Conservation (phyloP, 768 basidiomycete species). For the Lanmaoa rubissima region DNA sequence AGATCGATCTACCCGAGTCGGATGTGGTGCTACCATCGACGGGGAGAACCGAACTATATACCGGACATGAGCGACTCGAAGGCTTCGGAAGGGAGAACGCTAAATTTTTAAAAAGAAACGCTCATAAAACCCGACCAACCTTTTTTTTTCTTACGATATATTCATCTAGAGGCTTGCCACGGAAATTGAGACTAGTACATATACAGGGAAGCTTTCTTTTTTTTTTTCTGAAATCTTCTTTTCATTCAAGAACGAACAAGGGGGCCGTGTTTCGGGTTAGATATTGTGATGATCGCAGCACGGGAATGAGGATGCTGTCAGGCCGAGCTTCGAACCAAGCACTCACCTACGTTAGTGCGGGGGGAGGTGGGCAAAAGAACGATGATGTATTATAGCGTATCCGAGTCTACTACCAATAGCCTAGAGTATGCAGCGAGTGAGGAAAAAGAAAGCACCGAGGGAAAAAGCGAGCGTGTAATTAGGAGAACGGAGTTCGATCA, state of each 20-base stretch:
- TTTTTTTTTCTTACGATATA: no score
- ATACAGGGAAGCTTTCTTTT: no score
- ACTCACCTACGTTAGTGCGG: not conserved
- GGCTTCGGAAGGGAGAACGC: no score
- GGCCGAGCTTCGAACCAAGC: not conserved
- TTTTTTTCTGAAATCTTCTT: no score
- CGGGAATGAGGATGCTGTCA: not conserved
- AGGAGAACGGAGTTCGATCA: constrained; percentile 18
- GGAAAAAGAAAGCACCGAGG: not conserved
- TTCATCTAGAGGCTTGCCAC: no score
- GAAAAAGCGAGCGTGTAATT: constrained; percentile 19
- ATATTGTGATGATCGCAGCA: not conserved
- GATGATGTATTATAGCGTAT: constrained; percentile 14
- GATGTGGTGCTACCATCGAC: no score
- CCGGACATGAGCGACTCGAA: no score
- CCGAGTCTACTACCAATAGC: constrained; percentile 15
- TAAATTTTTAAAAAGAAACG: no score
- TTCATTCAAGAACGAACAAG: not conserved
- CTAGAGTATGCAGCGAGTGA: constrained; percentile 5
- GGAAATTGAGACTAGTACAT: no score
- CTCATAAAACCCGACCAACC: no score
- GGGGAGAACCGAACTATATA: no score
- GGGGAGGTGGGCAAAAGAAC: not conserved
- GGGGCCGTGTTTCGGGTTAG: not conserved
- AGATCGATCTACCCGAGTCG: no score